Base-by-base conservation (phyloP, 352 stramenopile species). In the Saprolegnia diclina region DNA sequence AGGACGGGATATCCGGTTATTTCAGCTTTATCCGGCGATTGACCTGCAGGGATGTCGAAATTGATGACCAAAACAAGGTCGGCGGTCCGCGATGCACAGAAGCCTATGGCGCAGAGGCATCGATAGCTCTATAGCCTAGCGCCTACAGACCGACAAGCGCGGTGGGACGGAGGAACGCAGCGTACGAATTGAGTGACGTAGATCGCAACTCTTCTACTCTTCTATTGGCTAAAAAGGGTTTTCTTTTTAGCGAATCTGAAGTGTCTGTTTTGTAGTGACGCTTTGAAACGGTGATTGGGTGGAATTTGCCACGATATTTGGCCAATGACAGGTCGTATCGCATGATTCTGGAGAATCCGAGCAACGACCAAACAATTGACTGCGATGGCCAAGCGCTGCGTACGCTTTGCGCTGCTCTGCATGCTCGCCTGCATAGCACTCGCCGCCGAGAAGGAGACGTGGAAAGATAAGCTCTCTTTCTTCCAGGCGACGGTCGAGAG, bases 331-430 rank as follows among this genome's bases (percentile, higher is more conserved):
- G 42, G 18, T n/a, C 42, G 42, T 14, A 11, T 4, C 42, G 18
- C 11, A 14, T 48, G 42, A 14, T 14, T 48, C 18, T 14, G 18
- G 3, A 48, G 42, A 48, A 11, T 11, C 42, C 7, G 13, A 14
- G 42, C 56, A 65, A 52, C 32, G 13, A 16, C 37, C 35, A 50
- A n/a, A 24, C 18, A 46, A 59, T 16, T 59, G 52, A 59, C 35
- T 59, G 52, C 52, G 35, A 59, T 59, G 52, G 35, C 13, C 16
- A 2, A 7, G n/a, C 52, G 35, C 19, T 35, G 52, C 11, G 52
- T 24, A 18, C n/a, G 9, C 13, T 4, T 35, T 10, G 35, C 19
- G 52, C 35, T 59, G 13, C 24, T 59, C 3, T 14, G 11, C 11
- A 35, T 59, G 24, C 24, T 59, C 11, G 11, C 19, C 11, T 19